Percentiles rank a stretch among this genome's conserved stretches.
Conservation (phyloP, 163 green algal genomes). For the Chlorella variabilis region DNA sequence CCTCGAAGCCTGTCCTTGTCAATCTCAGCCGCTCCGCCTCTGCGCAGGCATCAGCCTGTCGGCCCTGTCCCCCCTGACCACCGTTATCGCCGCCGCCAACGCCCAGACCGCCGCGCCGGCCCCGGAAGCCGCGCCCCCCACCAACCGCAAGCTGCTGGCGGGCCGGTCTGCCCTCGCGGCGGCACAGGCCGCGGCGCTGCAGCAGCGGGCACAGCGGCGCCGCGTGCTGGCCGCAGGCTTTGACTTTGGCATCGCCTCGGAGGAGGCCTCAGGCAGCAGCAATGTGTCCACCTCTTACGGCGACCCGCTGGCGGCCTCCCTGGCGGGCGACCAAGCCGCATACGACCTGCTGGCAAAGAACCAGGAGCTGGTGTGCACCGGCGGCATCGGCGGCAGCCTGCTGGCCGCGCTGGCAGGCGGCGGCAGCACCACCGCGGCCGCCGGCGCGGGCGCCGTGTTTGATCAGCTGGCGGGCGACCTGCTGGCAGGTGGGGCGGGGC, state of each 20-base stretch:
- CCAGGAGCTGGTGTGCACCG: constrained; percentile 20
- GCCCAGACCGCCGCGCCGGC: neutral
- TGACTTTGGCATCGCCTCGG: constrained; percentile 11
- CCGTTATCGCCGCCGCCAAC: constrained; percentile 10
- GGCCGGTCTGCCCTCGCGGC: no score
- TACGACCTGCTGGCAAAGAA: constrained; percentile 11
- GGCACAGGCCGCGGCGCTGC: neutral
- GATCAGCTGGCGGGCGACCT: neutral
- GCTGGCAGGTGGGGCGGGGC: constrained; percentile 13
- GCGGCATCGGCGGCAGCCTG: neutral
- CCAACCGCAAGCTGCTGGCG: constrained; percentile 21
- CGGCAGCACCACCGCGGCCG: neutral
- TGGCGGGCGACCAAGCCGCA: constrained; percentile 3
- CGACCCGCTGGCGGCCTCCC: neutral
- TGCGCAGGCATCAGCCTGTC: constrained; percentile 2
- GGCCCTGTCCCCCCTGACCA: constrained; percentile 16
- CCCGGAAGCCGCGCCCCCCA: neutral
- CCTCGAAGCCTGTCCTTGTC: no score
- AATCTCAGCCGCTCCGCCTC: no score
- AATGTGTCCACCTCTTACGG: neutral
- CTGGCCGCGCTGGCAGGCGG: neutral
- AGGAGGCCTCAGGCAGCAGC: neutral
- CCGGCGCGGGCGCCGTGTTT: constrained; percentile 3
- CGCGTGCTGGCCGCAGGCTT: neutral
- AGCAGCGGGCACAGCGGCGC: neutral